Evolutionary conservation across 805 yeast genomes (phyloP).

Genomic region (Cyberlindnera euphorbiae): DNA sequence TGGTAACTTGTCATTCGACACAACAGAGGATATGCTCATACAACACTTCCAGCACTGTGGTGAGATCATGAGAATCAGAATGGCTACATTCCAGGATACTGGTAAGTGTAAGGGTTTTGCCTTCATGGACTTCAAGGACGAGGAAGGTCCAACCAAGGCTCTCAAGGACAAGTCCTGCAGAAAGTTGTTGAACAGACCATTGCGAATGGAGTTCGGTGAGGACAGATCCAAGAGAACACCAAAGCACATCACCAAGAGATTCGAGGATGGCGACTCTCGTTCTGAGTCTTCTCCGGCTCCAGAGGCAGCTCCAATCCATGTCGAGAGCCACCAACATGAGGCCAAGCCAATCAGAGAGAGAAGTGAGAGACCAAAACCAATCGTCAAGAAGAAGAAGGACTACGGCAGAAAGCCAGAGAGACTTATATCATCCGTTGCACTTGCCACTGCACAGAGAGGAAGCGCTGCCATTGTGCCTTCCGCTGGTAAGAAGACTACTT

Average conservation of each 20-base stretch:
- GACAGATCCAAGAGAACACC: slow-evolving; percentile 73
- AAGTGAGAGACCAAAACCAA: slow-evolving; percentile 17
- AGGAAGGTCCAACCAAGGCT: slow-evolving; percentile 79
- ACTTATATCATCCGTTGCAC: slow-evolving; percentile 71
- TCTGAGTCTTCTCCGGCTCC: slow-evolving; percentile 4
- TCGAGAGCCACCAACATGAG: slow-evolving; percentile 11
- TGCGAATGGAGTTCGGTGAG: slow-evolving; percentile 91
- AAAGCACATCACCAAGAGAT: slow-evolving; percentile 12
- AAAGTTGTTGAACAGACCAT: slow-evolving; percentile 63
- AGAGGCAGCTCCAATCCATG: neutral
- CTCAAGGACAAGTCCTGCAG: slow-evolving; percentile 65
- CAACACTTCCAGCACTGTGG: slow-evolving; percentile 91
- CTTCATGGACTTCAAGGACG: slow-evolving; percentile 79
- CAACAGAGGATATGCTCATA: slow-evolving; percentile 72
- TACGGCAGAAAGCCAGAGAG: slow-evolving; percentile 14
- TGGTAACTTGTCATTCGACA: slow-evolving; percentile 90
- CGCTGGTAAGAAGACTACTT: slow-evolving; percentile 74
- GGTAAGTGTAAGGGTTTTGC: slow-evolving; percentile 98
- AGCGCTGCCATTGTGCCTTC: slow-evolving; percentile 86
- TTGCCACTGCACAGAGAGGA: slow-evolving; percentile 85
- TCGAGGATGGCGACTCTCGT: slow-evolving; percentile 4
- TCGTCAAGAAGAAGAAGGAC: slow-evolving; percentile 11
- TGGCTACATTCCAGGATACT: slow-evolving; percentile 97
- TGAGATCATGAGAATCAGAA: slow-evolving; percentile 74
- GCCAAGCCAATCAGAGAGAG: slow-evolving; percentile 5